Evolutionary conservation across 1,284 basidiomycete genomes (phyloP), one percentile per base, ranked within the genome.

Genomic region (Ceratobasidium sp.): DNA sequence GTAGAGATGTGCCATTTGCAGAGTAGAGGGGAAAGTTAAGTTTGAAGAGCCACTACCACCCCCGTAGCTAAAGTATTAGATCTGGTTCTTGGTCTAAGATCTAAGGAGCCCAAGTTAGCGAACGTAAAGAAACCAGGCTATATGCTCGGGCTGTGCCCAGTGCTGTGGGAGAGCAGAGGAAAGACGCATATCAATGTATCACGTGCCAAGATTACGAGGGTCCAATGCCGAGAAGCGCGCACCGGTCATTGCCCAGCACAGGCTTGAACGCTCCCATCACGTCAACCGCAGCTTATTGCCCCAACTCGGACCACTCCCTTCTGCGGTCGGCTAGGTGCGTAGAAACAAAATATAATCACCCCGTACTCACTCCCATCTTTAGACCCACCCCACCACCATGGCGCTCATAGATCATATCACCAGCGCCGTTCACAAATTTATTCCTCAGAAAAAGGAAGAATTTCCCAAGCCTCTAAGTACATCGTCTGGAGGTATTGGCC

Each of bases 1-100:
- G 85, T 92, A 89, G 24, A 97, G 83, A 84, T 84, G 81, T 19
- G 83, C 82, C 82, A 84, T 84, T 8, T 24, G 36, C 36, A 41
- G 36, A 41, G 11, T 41, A 5, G 4, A 41, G 36, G 11, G 22
- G 7, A 41, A 41, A 41, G 4, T 4, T 41, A 41, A 11, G 36
- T 11, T 41, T 11, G 36, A 41, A 41, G 36, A 41, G 11, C 4
- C 36, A 5, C 36, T 4, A 41, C 36, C 36, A 41, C 4, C 36
- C 36, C 36, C 36, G n/a, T 11, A 41, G 36, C 6, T 11, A 41
- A 41, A 41, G 4, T 41, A 4, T 11, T 41, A 41, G 36, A 41
- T 41, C 11, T 41, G 6, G 36, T 11, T 11, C 36, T 41, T 15
- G 4, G 22, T 6, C 36, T 41, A 11, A n/a, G n/a, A 22, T 36